These are phyloP conservation scores for Heterobasidion parviporum DNA, from an alignment of 1,284 basidiomycete genomes.

Conservation along the genomic window DNA sequence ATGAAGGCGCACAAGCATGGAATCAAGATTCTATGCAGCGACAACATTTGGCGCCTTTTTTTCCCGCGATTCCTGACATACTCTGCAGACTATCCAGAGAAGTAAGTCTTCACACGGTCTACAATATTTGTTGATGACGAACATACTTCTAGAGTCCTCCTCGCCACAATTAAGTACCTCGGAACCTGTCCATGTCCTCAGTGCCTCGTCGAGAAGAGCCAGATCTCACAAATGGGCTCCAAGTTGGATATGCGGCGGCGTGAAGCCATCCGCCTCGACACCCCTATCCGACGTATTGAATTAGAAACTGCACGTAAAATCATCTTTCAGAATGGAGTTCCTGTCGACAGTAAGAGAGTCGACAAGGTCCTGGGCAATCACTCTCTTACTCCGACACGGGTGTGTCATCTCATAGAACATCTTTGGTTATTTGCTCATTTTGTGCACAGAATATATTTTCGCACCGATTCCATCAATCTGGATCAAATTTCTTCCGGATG, in stretches of 20 bases:
- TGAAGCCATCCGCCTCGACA: neutral
- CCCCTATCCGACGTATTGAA: neutral
- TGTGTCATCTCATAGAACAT: neutral
- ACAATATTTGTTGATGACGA: neutral
- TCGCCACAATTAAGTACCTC: constrained; percentile 9
- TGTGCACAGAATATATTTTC: constrained; percentile 1
- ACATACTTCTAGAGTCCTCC: constrained; percentile 7
- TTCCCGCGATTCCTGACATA: neutral
- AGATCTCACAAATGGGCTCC: constrained; percentile 8
- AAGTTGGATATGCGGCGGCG: constrained; percentile 6
- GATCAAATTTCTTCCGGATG: constrained; percentile 10
- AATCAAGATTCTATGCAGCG: neutral
- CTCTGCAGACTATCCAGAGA: constrained; percentile 3
- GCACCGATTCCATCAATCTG: neutral
- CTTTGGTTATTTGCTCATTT: neutral
- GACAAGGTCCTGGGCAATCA: neutral
- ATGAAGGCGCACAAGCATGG: neutral
- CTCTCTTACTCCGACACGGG: neutral
- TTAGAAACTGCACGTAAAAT: neutral
- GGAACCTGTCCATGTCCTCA: constrained; percentile 12
- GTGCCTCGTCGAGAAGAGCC: constrained; percentile 8
- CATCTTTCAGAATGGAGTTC: neutral
- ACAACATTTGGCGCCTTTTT: neutral
- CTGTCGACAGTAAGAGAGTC: neutral
- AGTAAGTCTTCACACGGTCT: neutral